Evolutionary conservation across 2,329 filamentous ascomycete genomes (phyloP).

Genomic region (Botryotinia convoluta): DNA sequence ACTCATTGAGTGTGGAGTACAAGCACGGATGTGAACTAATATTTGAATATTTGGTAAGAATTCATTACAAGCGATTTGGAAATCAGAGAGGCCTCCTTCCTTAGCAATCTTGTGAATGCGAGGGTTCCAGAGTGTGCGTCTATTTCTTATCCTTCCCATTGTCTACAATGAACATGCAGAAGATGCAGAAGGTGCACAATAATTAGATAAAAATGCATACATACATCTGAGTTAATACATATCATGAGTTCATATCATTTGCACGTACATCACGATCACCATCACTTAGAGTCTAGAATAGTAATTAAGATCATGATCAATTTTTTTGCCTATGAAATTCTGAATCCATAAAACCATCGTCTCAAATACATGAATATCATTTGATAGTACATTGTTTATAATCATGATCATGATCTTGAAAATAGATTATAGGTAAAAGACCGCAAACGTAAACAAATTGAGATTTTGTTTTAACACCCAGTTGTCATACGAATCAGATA

Average conservation of each 20-base stretch:
- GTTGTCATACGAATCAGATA: slow-evolving; percentile 7
- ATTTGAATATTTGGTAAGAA: not conserved
- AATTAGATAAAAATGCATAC: not conserved
- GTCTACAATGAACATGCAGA: not conserved
- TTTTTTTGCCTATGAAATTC: not conserved
- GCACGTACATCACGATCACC: not conserved
- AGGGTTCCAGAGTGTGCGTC: not conserved
- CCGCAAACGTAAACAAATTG: not conserved
- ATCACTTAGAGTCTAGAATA: too few relatives aligned
- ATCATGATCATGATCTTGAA: slow-evolving; percentile 8
- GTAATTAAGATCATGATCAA: not conserved
- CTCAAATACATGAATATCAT: not conserved
- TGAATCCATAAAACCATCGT: not conserved
- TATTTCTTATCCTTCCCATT: not conserved
- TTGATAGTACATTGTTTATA: slow-evolving; percentile 7
- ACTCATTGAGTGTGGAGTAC: not conserved
- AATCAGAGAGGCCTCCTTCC: not conserved
- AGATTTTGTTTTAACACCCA: not conserved
- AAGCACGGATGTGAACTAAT: not conserved
- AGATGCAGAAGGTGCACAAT: not conserved
- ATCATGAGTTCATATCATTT: not conserved
- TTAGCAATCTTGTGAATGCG: not conserved
- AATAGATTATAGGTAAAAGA: not conserved
- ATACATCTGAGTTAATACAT: not conserved
- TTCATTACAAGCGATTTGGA: not conserved